These are phyloP conservation scores for Pholiota microspora DNA, from an alignment of 768 basidiomycete genomes.

Conservation along the genomic window DNA sequence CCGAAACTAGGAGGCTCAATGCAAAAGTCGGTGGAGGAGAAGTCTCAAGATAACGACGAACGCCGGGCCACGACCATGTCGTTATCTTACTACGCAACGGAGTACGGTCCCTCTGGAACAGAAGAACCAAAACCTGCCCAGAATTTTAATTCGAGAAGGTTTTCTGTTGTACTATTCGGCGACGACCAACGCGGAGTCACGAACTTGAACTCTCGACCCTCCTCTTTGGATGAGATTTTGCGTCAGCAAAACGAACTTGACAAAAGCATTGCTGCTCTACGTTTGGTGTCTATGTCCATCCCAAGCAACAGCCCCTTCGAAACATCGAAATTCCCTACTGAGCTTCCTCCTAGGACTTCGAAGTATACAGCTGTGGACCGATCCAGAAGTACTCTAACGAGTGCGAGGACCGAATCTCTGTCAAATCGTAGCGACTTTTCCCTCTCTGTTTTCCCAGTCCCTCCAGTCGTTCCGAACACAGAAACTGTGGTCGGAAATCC, in stretches of 20 bases:
- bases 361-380: not conserved
- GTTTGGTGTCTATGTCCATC: constrained; percentile 35
- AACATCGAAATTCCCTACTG: not conserved
- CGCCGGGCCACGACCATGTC: constrained; percentile 19
- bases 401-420: constrained; percentile 29
- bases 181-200: constrained; percentile 17
- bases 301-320: not conserved
- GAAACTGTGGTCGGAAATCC: constrained; percentile 3
- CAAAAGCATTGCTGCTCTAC: constrained; percentile 58
- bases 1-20: not conserved
- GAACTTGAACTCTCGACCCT: constrained; percentile 2
- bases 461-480: constrained; percentile 34
- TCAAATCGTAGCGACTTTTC: constrained; percentile 58
- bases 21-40: not conserved
- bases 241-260: constrained; percentile 66
- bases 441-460: constrained; percentile 67
- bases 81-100: constrained; percentile 27
- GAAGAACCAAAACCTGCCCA: not conserved
- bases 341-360: not conserved
- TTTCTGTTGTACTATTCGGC: not conserved
- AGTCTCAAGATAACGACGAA: not conserved
- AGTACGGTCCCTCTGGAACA: constrained; percentile 7
- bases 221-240: constrained; percentile 50
- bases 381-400: constrained; percentile 19
- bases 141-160: not conserved